Base-by-base conservation (phyloP, 805 yeast genomes). In the Hanseniaspora guilliermondii region DNA sequence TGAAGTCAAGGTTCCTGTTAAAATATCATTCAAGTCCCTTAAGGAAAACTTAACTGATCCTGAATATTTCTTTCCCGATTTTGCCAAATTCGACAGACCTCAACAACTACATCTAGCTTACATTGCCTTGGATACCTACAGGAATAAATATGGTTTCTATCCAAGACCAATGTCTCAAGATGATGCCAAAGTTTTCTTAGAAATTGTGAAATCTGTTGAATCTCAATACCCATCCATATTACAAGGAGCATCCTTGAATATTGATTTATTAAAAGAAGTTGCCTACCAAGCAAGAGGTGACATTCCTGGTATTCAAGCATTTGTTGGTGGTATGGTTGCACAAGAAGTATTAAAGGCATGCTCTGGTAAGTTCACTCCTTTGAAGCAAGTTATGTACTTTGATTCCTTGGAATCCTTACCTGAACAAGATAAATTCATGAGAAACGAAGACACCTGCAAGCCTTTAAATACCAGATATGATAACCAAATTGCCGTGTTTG, bases 311-410 rank as follows among this genome's bases (percentile, higher is more conserved):
- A 70, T 87, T 65, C 82, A 80, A 60, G 97, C 97, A 1, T 83
- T 89, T 58, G 78, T 81, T 63, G 98, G 98, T 68, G 97, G 97
- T 35, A 73, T 91, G 53, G 83, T 87, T 46, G 98, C 98, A 3
- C 98, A 93, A 70, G 98, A 93, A 70, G 96, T 87, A 21, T 76
- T 93, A 65, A 93, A 93, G 71, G 95, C 95, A 44, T 85, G 89
- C 61, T 86, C 97, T 11, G 95, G 97, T 49, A 93, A 93, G 70
- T 93, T 89, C 64, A 79, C 82, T n/a, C 98, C 98, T 8, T 73
- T 91, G 53, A 83, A 85, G 67, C 98, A 93, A 72, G 86, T 82
- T 76, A 70, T 93, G 67, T 91, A 91, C 69, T 93, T 86, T 68
- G 98, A 93, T 64, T 88, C 97, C 1, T 73, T 93, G 60, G 98